A percentile compares a stretch with the other conserved stretches of the same genome.
phyloP scores from a whole-genome alignment of 352 stramenopile species.

The Globisporangium acanthophoron region DNA sequence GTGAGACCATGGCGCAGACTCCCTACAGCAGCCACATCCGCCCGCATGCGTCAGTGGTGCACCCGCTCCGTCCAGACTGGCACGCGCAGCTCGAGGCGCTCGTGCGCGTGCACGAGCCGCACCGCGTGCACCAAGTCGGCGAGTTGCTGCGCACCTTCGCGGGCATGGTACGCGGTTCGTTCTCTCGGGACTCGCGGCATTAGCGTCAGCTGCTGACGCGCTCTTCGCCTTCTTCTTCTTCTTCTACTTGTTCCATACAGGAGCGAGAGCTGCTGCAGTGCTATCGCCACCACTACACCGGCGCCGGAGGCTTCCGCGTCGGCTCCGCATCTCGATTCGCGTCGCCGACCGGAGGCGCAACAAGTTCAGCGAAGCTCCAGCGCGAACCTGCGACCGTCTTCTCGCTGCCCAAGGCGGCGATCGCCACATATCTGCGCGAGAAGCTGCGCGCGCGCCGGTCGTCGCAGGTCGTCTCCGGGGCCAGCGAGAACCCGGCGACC shows the following conservation, averaged over 20 bases:
- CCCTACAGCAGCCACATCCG: background rate
- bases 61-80: slow-evolving; percentile 1
- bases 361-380: slow-evolving; percentile 3
- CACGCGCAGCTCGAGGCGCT: slow-evolving; percentile 32
- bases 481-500: slow-evolving; percentile 12
- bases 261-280: slow-evolving; percentile 60
- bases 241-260: slow-evolving; percentile 5
- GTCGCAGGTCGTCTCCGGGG: slow-evolving; percentile 8
- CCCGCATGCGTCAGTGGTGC: background rate
- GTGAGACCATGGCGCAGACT: background rate
- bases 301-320: slow-evolving; percentile 38
- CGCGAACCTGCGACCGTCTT: slow-evolving; percentile 20
- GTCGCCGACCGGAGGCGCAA: background rate
- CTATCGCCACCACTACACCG: slow-evolving; percentile 61
- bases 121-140: slow-evolving; percentile 24
- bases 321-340: background rate
- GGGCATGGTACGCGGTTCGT: slow-evolving; percentile 27
- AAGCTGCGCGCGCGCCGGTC: slow-evolving; percentile 34
- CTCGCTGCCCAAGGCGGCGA: slow-evolving; percentile 48
- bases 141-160: slow-evolving; percentile 44
- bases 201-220: background rate
- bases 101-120: slow-evolving; percentile 41
- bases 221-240: background rate
- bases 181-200: no score
- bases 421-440: slow-evolving; percentile 47